Percentiles rank a stretch among this genome's conserved stretches.
Evolutionary conservation across 441 rosid genomes (phyloP).

Genomic region (Croton laevigatus): DNA sequence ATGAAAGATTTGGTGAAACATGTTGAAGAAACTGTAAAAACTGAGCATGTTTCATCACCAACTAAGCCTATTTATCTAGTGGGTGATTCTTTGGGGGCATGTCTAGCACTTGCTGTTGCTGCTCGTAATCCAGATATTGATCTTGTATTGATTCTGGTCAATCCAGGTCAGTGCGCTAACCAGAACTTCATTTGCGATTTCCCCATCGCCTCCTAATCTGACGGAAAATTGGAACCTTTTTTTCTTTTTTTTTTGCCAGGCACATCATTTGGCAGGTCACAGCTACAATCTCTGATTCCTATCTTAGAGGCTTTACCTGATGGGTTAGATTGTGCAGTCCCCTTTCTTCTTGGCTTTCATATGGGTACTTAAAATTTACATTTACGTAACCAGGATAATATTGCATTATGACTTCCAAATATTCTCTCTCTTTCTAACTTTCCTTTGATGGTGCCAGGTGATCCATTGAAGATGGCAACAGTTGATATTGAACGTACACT

Average conservation of each 20-base stretch:
- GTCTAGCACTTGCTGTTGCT: constrained; percentile 76
- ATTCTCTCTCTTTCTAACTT: background rate
- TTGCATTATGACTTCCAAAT: no score
- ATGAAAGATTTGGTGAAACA: constrained; percentile 51
- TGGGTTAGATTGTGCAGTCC: constrained; percentile 49
- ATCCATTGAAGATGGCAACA: constrained; percentile 74
- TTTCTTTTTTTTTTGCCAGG: constrained; percentile 38
- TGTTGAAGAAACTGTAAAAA: constrained; percentile 57
- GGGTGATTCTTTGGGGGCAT: constrained; percentile 87
- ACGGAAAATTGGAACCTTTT: background rate
- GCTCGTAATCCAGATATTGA: constrained; percentile 68
- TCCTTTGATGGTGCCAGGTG: constrained; percentile 42
- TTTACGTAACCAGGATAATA: no score
- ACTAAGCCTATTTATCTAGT: constrained; percentile 71
- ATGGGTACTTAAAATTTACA: constrained; percentile 42
- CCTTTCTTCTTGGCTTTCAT: constrained; percentile 62
- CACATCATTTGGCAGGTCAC: constrained; percentile 83
- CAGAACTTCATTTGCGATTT: background rate
- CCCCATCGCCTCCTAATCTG: no score
- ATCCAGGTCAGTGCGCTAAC: constrained; percentile 58
- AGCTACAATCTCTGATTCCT: constrained; percentile 66
- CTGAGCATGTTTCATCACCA: constrained; percentile 50
- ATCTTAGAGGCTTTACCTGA: constrained; percentile 67
- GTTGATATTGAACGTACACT: constrained; percentile 47
- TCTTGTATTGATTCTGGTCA: constrained; percentile 58